Conservation (phyloP, 257 asterid genomes). For the Capsicum baccatum region DNA sequence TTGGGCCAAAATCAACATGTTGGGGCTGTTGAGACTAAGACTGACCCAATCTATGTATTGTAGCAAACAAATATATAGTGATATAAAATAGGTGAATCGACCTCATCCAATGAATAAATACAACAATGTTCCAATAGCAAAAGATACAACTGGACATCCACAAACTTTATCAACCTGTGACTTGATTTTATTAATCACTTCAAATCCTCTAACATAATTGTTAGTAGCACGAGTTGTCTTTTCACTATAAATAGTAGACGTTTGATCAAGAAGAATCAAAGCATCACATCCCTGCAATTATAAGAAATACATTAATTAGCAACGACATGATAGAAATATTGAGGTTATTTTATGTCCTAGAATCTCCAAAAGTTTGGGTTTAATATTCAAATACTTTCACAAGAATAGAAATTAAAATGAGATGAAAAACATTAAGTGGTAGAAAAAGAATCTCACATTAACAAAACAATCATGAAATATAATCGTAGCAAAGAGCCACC, state of each 20-base stretch:
- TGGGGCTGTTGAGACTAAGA: no score
- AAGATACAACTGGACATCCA: neutral
- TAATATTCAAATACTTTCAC: neutral
- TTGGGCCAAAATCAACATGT: no score
- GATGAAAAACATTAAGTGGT: neutral
- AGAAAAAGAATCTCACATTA: neutral
- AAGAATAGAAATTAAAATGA: neutral
- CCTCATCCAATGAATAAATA: no score
- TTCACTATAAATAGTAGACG: slow-evolving; percentile 45
- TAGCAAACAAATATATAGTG: no score
- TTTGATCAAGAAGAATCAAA: slow-evolving; percentile 52
- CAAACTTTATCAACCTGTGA: slow-evolving; percentile 30
- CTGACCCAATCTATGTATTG: no score
- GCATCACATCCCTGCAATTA: slow-evolving; percentile 56
- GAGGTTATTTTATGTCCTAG: no score
- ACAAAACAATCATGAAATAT: slow-evolving; percentile 44
- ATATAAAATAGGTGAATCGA: no score
- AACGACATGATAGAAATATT: no score
- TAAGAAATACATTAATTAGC: no score
- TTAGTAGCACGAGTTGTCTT: slow-evolving; percentile 49
- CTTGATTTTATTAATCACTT: neutral
- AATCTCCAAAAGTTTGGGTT: neutral
- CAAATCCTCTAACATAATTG: slow-evolving; percentile 52
- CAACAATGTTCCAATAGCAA: neutral
- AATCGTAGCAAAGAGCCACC: slow-evolving; percentile 43